Evolutionary conservation across 257 asterid species (phyloP).

Genomic region (Oldenlandia corymbosa): DNA sequence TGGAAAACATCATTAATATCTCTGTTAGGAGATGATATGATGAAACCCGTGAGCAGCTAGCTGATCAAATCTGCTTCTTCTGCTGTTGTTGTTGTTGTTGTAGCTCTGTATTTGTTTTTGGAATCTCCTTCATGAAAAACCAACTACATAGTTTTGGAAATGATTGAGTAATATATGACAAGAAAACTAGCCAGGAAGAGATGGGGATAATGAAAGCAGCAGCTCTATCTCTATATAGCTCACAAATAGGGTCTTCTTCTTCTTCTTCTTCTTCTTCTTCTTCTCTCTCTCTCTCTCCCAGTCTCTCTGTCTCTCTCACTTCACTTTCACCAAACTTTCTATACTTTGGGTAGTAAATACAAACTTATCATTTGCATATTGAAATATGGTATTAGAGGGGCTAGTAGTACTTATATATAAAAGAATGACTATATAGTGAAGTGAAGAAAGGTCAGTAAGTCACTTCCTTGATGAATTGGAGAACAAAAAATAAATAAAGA

Average conservation of each 20-base stretch:
- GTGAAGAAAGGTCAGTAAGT: too few species aligned
- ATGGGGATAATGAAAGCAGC: conserved; percentile 59
- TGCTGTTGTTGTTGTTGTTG: background rate
- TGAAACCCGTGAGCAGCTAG: too few species aligned
- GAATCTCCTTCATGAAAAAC: conserved; percentile 30
- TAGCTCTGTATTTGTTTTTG: background rate
- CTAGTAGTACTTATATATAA: background rate
- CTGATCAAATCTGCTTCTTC: too few species aligned
- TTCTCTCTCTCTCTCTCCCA: background rate
- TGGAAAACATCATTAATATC: conserved; percentile 31
- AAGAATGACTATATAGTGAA: conserved; percentile 3
- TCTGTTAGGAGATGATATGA: too few species aligned
- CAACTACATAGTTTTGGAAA: conserved; percentile 18
- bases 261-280: conserved; percentile 35
- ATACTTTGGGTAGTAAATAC: conserved; percentile 17
- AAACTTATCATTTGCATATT: conserved; percentile 29
- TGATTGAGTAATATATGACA: conserved; percentile 22
- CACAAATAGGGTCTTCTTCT: conserved; percentile 53
- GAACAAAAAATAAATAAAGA: too few species aligned
- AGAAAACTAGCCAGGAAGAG: conserved; percentile 40
- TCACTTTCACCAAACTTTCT: conserved; percentile 61
- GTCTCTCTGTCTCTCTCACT: conserved; percentile 25
- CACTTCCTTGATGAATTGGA: too few species aligned
- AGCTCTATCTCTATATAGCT: too few species aligned
- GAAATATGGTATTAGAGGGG: conserved; percentile 12